Percentiles rank a stretch among this genome's conserved stretches.
Evolutionary conservation across 257 asterid species (phyloP).

Genomic region (Gardenia jasminoides): DNA sequence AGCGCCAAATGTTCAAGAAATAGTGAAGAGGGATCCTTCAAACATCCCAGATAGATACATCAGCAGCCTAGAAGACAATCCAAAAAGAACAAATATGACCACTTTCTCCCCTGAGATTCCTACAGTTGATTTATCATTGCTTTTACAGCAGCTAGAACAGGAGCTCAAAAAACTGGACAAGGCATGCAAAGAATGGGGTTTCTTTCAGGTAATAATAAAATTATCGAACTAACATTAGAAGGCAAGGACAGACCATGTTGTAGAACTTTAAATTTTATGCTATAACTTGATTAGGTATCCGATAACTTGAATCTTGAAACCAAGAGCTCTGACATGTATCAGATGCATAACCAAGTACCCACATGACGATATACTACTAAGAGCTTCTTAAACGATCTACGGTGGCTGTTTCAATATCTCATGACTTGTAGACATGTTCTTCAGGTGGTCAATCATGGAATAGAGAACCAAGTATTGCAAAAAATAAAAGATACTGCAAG

Average conservation of each 20-base stretch:
- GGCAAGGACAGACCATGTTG: background rate
- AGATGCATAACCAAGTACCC: background rate
- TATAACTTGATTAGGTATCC: no score
- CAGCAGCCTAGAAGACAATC: background rate
- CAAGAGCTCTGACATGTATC: background rate
- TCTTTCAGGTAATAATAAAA: background rate
- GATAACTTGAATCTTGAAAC: background rate
- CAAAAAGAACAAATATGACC: background rate
- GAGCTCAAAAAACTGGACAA: constrained; percentile 38
- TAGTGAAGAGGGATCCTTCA: background rate
- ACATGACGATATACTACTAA: background rate
- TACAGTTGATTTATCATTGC: constrained; percentile 36
- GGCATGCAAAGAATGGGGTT: constrained; percentile 31
- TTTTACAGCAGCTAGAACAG: constrained; percentile 28
- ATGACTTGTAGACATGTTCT: background rate
- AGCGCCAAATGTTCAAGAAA: background rate
- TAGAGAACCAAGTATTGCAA: constrained; percentile 24
- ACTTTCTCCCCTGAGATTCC: constrained; percentile 32
- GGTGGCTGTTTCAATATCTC: background rate
- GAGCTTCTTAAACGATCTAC: background rate
- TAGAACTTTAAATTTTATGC: background rate
- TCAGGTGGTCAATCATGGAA: constrained; percentile 45
- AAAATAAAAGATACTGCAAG: constrained; percentile 32
- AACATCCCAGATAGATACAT: background rate
- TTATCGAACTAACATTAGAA: background rate